These are phyloP conservation scores for Neopestalotiopsis sp. DNA, from an alignment of 2,329 filamentous ascomycete genomes.

Conservation along the genomic window DNA sequence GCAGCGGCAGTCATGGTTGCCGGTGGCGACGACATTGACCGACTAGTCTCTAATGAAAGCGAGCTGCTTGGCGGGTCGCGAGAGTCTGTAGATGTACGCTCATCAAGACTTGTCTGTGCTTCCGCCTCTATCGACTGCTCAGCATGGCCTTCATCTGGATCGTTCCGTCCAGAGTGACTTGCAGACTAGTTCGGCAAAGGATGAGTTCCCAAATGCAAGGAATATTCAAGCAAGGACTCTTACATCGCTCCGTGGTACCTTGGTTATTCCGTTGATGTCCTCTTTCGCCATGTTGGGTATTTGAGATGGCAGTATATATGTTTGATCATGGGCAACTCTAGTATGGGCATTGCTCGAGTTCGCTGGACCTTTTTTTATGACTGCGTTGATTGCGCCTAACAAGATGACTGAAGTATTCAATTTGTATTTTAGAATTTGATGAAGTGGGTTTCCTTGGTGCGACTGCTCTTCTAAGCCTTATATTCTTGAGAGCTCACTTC, in stretches of 20 bases:
- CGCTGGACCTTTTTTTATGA: not conserved
- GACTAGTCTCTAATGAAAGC: not conserved
- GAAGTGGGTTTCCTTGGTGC: too few relatives aligned
- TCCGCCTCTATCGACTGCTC: not conserved
- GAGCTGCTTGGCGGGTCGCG: not conserved
- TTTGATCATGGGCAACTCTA: not conserved
- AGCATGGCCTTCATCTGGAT: not conserved
- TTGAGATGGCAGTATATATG: not conserved
- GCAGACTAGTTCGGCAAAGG: not conserved
- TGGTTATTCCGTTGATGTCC: not conserved
- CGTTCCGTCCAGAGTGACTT: not conserved
- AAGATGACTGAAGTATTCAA: too few relatives aligned
- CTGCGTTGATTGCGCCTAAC: not conserved
- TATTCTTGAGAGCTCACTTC: not conserved
- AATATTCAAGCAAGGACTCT: not conserved
- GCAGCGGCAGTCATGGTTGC: not conserved
- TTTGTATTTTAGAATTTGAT: too few relatives aligned
- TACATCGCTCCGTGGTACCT: not conserved
- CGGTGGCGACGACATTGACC: not conserved
- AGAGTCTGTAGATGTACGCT: not conserved
- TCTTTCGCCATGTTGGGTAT: constrained; percentile 6
- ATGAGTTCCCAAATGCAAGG: not conserved
- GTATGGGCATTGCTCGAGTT: not conserved
- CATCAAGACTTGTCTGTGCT: not conserved
- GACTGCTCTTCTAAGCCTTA: not conserved